These are phyloP conservation scores for Hibiscus trionum DNA, from an alignment of 345 rosid genomes.

Conservation along the genomic window DNA sequence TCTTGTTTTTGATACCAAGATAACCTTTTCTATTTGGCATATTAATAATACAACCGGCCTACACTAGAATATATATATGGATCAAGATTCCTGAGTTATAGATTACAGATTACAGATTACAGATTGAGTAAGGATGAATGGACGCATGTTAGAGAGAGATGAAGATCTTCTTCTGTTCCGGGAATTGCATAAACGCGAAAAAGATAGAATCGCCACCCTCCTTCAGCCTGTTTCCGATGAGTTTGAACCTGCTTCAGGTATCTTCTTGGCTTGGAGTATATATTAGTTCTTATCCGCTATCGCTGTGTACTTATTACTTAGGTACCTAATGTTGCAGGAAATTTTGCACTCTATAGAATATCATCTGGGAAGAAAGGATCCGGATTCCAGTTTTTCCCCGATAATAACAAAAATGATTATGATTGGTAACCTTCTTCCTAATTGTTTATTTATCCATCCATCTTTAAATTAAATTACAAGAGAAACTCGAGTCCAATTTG, in stretches of 20 bases:
- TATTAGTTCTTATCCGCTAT: no score
- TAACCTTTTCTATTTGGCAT: not conserved
- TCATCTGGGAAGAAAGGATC: conserved; percentile 32
- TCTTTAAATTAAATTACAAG: no score
- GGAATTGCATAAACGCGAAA: conserved; percentile 46
- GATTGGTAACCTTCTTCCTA: conserved; percentile 31
- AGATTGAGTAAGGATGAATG: not conserved
- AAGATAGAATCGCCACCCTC: conserved; percentile 35
- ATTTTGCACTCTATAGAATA: conserved; percentile 31
- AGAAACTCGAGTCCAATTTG: no score
- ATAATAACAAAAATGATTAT: conserved; percentile 41
- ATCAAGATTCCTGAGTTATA: no score
- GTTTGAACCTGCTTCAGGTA: conserved; percentile 31
- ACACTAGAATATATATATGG: not conserved
- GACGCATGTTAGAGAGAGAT: conserved; percentile 26
- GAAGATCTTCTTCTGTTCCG: conserved; percentile 49
- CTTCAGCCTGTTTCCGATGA: conserved; percentile 58
- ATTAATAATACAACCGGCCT: not conserved
- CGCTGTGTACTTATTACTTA: no score
- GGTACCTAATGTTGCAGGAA: conserved; percentile 22
- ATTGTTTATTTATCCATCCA: no score
- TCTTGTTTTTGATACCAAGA: not conserved
- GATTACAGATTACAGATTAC: not conserved
- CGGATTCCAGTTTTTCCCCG: conserved; percentile 30
- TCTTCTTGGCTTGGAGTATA: no score